phyloP scores from a whole-genome alignment of 106 monocot species.

The Dioscorea zingiberensis region DNA sequence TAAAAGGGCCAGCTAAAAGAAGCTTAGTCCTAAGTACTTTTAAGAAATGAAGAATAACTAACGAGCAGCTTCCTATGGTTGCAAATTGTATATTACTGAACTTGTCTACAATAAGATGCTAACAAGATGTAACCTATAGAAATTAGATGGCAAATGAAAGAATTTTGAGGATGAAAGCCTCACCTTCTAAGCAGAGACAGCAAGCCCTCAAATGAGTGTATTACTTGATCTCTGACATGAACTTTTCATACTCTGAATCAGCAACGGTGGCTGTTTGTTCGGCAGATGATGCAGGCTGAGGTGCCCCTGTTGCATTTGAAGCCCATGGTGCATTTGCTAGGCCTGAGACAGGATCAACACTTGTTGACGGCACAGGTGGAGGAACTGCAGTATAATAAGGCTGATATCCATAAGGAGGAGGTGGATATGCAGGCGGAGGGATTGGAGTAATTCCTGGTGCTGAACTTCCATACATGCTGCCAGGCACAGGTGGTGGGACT shows the following conservation, averaged over 20 bases:
- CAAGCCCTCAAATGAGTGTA: neutral
- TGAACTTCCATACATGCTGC: conserved; percentile 19
- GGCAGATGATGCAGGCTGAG: conserved; percentile 21
- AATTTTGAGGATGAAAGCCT: neutral
- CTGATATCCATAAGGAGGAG: conserved; percentile 29
- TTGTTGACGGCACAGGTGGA: conserved; percentile 18
- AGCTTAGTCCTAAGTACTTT: neutral
- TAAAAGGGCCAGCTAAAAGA: neutral
- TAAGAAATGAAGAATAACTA: no score
- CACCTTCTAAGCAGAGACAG: neutral
- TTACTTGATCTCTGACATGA: conserved; percentile 62
- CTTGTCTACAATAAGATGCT: neutral
- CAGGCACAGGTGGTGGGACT: conserved; percentile 12
- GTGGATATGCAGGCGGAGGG: conserved; percentile 33
- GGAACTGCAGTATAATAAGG: conserved; percentile 28
- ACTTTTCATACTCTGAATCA: conserved; percentile 53
- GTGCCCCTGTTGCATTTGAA: conserved; percentile 5
- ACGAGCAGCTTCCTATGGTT: no score
- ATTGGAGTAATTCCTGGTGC: neutral
- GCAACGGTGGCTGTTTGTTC: conserved; percentile 26
- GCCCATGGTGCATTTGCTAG: conserved; percentile 35
- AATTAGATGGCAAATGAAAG: no score
- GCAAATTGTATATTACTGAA: neutral
- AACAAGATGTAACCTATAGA: no score
- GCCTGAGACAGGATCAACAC: conserved; percentile 12